Conservation (phyloP, 2,329 filamentous ascomycete species). For the Pseudogymnoascus destructans region DNA sequence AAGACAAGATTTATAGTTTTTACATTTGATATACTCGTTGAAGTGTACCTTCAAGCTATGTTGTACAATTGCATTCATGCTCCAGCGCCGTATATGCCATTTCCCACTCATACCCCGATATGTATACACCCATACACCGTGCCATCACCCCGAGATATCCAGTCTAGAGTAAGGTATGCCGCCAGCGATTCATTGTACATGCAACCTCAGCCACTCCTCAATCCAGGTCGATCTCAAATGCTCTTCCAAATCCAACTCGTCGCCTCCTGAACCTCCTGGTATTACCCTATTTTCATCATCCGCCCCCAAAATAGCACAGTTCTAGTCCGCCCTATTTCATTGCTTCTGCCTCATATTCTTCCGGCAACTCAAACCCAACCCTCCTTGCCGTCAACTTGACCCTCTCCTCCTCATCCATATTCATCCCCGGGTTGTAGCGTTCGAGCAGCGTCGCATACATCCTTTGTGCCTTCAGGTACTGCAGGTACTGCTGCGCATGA, state of each 20-base stretch:
- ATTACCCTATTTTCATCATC: background rate
- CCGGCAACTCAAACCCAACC: constrained; percentile 81
- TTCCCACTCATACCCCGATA: background rate
- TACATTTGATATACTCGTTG: background rate
- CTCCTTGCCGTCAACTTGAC: constrained; percentile 71
- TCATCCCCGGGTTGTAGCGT: constrained; percentile 87
- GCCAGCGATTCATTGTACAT: background rate
- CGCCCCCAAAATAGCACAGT: background rate
- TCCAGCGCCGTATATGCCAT: constrained; percentile 6
- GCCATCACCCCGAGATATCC: background rate
- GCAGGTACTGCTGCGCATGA: constrained; percentile 63
- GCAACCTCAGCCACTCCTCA: background rate
- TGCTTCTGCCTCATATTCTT: constrained; percentile 34
- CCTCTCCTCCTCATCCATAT: constrained; percentile 73
- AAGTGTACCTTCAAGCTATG: background rate
- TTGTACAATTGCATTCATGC: background rate
- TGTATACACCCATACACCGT: background rate
- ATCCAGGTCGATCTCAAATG: background rate
- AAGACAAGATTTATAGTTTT: background rate
- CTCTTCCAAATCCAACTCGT: background rate
- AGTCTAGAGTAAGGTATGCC: background rate
- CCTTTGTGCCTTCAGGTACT: constrained; percentile 75
- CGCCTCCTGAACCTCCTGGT: background rate
- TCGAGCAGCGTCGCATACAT: constrained; percentile 71
- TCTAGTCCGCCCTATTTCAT: background rate